Conservation (phyloP, 768 basidiomycete genomes). For the Kwoniella bestiolae region DNA sequence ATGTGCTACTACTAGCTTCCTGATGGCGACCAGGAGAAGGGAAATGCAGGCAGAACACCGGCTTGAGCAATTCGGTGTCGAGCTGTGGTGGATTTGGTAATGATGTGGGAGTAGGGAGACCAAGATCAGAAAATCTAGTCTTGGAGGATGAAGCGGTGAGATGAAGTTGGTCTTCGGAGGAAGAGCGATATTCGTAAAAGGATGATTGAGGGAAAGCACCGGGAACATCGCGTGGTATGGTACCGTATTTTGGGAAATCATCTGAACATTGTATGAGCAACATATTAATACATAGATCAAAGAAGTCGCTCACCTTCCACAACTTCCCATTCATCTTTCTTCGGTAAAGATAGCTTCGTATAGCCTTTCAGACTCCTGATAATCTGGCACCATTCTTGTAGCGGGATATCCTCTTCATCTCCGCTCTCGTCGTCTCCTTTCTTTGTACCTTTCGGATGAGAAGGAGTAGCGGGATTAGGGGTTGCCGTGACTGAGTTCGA, state of each 20-base stretch:
- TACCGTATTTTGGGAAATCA: slow-evolving; percentile 12
- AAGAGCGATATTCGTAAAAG: slow-evolving; percentile 4
- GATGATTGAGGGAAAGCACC: slow-evolving; percentile 45
- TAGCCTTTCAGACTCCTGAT: slow-evolving; percentile 16
- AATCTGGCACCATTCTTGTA: slow-evolving; percentile 14
- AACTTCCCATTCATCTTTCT: slow-evolving; percentile 44
- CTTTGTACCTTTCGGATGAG: too few relatives aligned
- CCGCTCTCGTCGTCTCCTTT: background rate
- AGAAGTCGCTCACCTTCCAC: slow-evolving; percentile 35
- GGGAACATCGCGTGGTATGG: slow-evolving; percentile 29
- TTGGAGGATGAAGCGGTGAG: slow-evolving; percentile 15
- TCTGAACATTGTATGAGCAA: slow-evolving; percentile 14
- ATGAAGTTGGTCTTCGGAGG: background rate
- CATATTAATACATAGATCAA: background rate
- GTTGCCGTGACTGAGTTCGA: background rate
- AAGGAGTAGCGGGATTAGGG: background rate
- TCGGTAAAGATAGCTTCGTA: background rate
- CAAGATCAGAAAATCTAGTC: slow-evolving; percentile 19
- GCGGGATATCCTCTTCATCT: slow-evolving; percentile 1
- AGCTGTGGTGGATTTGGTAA: background rate
- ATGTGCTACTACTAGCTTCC: slow-evolving; percentile 30
- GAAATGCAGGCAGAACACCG: slow-evolving; percentile 35
- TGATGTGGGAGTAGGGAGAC: slow-evolving; percentile 15
- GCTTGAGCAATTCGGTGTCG: slow-evolving; percentile 28
- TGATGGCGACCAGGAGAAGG: background rate